Evolutionary conservation across 257 asterid genomes (phyloP).

Genomic region (Solanum sejunctum): DNA sequence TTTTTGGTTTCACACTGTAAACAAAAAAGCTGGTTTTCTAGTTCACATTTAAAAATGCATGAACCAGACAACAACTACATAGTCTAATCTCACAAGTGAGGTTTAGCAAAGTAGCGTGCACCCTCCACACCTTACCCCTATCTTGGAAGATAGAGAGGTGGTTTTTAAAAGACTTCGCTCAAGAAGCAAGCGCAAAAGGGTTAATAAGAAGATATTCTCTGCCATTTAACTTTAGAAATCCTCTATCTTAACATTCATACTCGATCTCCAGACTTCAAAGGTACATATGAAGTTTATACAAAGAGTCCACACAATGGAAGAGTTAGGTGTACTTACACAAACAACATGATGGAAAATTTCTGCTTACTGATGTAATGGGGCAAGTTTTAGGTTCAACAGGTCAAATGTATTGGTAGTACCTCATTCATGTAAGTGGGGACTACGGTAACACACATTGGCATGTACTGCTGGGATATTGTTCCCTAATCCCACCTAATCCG

Average conservation of each 20-base stretch:
- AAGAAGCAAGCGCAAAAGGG: not conserved
- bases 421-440: not conserved
- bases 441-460: not conserved
- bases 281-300: not conserved
- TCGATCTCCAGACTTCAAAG: not conserved
- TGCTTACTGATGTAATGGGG: not conserved
- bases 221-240: not conserved
- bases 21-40: not conserved
- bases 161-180: not conserved
- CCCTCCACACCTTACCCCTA: not conserved
- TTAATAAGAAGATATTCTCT: not conserved
- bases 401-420: not conserved
- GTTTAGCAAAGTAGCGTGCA: not conserved
- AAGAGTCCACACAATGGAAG: not conserved
- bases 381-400: not conserved
- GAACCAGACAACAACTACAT: not conserved
- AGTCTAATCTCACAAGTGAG: not conserved
- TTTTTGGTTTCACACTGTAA: not conserved
- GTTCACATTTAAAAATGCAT: not conserved
- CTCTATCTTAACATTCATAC: not conserved
- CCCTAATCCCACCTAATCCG: constrained; percentile 65
- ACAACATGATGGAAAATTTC: not conserved
- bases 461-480: not conserved
- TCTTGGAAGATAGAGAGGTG: not conserved
- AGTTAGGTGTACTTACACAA: not conserved